phyloP scores from a whole-genome alignment of 805 yeast genomes.

The Starmerella lactis-condensi region DNA sequence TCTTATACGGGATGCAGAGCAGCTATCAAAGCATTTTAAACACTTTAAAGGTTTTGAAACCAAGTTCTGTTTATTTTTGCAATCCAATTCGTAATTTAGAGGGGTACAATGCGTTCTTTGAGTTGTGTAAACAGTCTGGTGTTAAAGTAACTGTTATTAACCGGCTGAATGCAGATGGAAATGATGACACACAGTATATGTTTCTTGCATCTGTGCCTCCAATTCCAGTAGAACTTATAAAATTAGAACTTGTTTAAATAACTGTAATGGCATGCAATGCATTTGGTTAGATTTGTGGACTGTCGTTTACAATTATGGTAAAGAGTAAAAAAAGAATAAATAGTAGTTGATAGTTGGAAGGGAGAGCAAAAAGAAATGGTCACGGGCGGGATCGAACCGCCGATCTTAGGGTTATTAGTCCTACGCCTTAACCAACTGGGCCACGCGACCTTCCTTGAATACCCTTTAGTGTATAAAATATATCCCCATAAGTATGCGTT shows the following conservation, averaged over 20 bases:
- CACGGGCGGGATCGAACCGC: slow-evolving; percentile 26
- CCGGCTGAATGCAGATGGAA: slow-evolving; percentile 1
- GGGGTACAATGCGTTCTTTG: slow-evolving; percentile 6
- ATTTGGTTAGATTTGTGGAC: too few relatives aligned
- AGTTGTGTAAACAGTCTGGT: slow-evolving; percentile 2
- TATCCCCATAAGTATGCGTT: too few relatives aligned
- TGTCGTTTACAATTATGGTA: too few relatives aligned
- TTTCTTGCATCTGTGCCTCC: slow-evolving; percentile 11
- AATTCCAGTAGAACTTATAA: slow-evolving; percentile 9
- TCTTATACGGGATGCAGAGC: slow-evolving; percentile 8
- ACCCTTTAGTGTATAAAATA: too few relatives aligned
- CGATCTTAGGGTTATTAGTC: slow-evolving; percentile 34
- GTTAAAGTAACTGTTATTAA: slow-evolving; percentile 1
- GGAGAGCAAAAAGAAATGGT: slow-evolving; percentile 10
- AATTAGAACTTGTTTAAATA: background rate
- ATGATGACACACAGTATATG: slow-evolving; percentile 10
- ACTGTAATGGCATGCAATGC: background rate
- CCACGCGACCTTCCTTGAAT: slow-evolving; percentile 37
- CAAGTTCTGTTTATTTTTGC: slow-evolving; percentile 3
- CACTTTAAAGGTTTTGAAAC: slow-evolving; percentile 3
- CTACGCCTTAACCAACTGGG: slow-evolving; percentile 43
- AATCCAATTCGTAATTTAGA: slow-evolving; percentile 11
- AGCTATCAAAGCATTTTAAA: slow-evolving; percentile 5
- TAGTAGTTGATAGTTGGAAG: too few relatives aligned
- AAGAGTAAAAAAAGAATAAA: too few relatives aligned